Base-by-base conservation (phyloP, 805 yeast species). In the Lachancea kluyveri region DNA sequence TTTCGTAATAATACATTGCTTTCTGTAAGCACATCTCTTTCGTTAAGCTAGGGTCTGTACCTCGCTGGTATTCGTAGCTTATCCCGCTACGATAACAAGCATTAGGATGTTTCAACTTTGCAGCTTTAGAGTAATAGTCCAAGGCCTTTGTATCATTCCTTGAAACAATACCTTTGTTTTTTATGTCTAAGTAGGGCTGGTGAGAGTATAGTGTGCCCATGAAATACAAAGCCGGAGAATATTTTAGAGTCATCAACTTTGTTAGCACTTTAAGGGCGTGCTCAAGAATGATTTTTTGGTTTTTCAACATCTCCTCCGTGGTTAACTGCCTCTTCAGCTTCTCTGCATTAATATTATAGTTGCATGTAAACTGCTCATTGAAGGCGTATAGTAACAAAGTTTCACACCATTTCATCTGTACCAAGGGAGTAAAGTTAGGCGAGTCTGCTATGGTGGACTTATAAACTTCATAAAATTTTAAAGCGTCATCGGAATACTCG, bases 61-160 rank as follows among this genome's bases (percentile, higher is more conserved):
- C 79, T 17, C 50, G 44, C 21, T 40, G 43, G 26, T 40, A 62
- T 51, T 83, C 92, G 46, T 68, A 68, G 46, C 85, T 74, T 19
- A 80, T 80, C 1, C 81, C 92, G 1, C 77, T 69, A 29, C 90
- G 60, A 57, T 78, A 82, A 36, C 77, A 67, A 7, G 83, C 79
- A 33, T 71, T 71, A 0, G 75, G 65, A 45, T 77, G 77, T 13
- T 71, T 68, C 24, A 65, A 65, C 28, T 62, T 60, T 5, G 85
- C 80, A 1, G 86, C 79, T 37, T 69, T 72, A 18, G 57, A 44
- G 52, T 80, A 82, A 30, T 67, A 61, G 38, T 72, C 74, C 45
- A 72, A 75, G 3, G 88, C 87, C 43, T 70, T 70, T 24, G 53
- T 64, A 44, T 73, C 75, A 57, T 79, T 77, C 36, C 66, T 62